A percentile compares a stretch with the other conserved stretches of the same genome.
phyloP scores from a whole-genome alignment of 2,329 filamentous ascomycete genomes.

The Ceratocystis papillata region DNA sequence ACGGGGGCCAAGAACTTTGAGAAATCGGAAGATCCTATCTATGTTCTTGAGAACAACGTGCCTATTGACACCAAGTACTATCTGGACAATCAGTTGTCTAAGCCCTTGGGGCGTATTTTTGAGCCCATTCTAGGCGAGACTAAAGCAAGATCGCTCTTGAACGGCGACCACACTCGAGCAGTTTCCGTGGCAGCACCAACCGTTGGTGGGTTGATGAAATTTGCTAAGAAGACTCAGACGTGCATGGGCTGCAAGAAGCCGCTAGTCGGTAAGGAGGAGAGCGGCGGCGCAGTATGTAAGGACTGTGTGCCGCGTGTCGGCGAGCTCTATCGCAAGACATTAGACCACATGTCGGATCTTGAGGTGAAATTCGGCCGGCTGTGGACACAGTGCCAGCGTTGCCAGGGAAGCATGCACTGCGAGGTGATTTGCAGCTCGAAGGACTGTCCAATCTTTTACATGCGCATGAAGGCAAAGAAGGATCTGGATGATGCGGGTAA shows the following conservation, averaged over 20 bases:
- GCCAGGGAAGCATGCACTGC: slow-evolving; percentile 94
- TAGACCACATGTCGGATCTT: slow-evolving; percentile 79
- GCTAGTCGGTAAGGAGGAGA: slow-evolving; percentile 66
- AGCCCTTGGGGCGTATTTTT: slow-evolving; percentile 89
- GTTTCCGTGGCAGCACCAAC: slow-evolving; percentile 87
- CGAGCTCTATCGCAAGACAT: slow-evolving; percentile 85
- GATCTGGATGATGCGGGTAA: slow-evolving; percentile 91
- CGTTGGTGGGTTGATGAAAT: slow-evolving; percentile 94
- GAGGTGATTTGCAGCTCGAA: slow-evolving; percentile 95
- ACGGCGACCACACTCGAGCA: slow-evolving; percentile 86
- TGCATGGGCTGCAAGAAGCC: slow-evolving; percentile 99
- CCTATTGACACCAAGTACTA: slow-evolving; percentile 98
- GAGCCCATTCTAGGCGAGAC: slow-evolving; percentile 94
- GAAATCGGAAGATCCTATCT: slow-evolving; percentile 93
- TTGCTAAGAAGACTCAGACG: slow-evolving; percentile 92
- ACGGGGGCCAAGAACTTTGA: slow-evolving; percentile 91
- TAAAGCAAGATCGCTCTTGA: slow-evolving; percentile 74
- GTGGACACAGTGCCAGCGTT: slow-evolving; percentile 97
- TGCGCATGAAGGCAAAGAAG: slow-evolving; percentile 99
- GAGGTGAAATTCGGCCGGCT: slow-evolving; percentile 85
- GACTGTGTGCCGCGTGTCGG: slow-evolving; percentile 76
- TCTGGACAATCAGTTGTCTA: slow-evolving; percentile 93
- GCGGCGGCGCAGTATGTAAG: slow-evolving; percentile 73
- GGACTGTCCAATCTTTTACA: slow-evolving; percentile 98
- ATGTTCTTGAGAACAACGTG: slow-evolving; percentile 91